phyloP scores from a whole-genome alignment of 768 basidiomycete genomes.

The Hericium erinaceus region DNA sequence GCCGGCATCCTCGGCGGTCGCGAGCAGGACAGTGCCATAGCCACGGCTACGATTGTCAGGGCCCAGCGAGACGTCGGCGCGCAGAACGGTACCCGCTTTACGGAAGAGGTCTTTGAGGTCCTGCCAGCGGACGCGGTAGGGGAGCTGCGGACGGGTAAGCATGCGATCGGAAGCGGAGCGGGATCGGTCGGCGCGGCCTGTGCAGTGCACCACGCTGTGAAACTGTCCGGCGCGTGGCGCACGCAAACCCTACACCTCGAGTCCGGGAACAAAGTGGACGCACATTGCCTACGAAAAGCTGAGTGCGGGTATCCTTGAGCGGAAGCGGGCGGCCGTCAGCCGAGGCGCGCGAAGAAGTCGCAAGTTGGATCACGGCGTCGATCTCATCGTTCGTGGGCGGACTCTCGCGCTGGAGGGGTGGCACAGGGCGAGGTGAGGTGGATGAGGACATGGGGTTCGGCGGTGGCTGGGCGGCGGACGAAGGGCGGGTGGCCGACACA shows the following conservation, averaged over 20 bases:
- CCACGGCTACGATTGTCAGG: constrained; percentile 90
- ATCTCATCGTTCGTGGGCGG: constrained; percentile 73
- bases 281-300: constrained; percentile 95
- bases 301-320: constrained; percentile 80
- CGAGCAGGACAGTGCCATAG: constrained; percentile 90
- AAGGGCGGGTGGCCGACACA: not conserved
- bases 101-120: constrained; percentile 98
- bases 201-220: not conserved
- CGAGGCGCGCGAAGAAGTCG: constrained; percentile 61
- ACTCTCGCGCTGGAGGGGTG: not conserved
- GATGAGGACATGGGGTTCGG: not conserved
- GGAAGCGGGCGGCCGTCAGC: constrained; percentile 38
- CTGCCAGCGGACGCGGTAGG: constrained; percentile 97
- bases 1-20: constrained; percentile 89
- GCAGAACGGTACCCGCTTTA: constrained; percentile 67
- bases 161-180: not conserved
- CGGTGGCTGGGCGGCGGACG: not conserved
- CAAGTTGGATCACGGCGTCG: constrained; percentile 85
- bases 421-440: not conserved
- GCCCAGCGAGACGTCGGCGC: constrained; percentile 45
- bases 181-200: not conserved
- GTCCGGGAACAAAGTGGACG: constrained; percentile 21
- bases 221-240: not conserved
- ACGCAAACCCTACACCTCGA: not conserved
- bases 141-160: constrained; percentile 45